Conservation (phyloP, 371 early-diverging fungal species). For the Mucor saturninus region DNA sequence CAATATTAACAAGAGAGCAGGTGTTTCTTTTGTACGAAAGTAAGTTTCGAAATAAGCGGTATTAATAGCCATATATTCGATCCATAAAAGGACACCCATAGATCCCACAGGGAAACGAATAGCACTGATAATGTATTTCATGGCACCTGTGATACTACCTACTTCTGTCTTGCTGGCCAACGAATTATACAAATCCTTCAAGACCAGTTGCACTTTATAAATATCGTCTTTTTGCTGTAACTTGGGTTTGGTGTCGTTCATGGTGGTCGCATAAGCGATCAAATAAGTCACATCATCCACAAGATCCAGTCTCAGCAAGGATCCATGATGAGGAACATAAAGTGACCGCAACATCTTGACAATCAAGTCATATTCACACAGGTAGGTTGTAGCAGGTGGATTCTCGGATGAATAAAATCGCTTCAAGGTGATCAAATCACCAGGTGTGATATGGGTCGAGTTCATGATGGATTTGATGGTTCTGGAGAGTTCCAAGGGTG, state of each 20-base stretch:
- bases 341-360: slow-evolving; percentile 52
- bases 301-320: slow-evolving; percentile 52
- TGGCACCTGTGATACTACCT: slow-evolving; percentile 32
- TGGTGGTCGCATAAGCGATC: slow-evolving; percentile 60
- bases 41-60: slow-evolving; percentile 72
- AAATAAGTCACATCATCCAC: slow-evolving; percentile 66
- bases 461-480: slow-evolving; percentile 62
- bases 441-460: slow-evolving; percentile 63
- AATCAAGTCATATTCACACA: slow-evolving; percentile 60
- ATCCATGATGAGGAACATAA: slow-evolving; percentile 54
- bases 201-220: slow-evolving; percentile 6
- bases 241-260: slow-evolving; percentile 40
- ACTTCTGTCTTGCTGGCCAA: slow-evolving; percentile 30
- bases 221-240: slow-evolving; percentile 31
- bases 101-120: slow-evolving; percentile 55
- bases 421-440: slow-evolving; percentile 60
- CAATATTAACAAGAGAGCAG: slow-evolving; percentile 61
- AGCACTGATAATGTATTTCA: slow-evolving; percentile 33
- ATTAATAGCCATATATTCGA: slow-evolving; percentile 62
- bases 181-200: slow-evolving; percentile 26
- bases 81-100: slow-evolving; percentile 66
- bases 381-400: slow-evolving; percentile 54
- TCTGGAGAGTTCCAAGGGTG: slow-evolving; percentile 52
- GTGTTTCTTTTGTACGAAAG: slow-evolving; percentile 64
- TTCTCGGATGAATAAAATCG: slow-evolving; percentile 45